A percentile compares a stretch with the other conserved stretches of the same genome.
Evolutionary conservation across 2,329 filamentous ascomycete genomes (phyloP).

Genomic region (Cercospora sp.): DNA sequence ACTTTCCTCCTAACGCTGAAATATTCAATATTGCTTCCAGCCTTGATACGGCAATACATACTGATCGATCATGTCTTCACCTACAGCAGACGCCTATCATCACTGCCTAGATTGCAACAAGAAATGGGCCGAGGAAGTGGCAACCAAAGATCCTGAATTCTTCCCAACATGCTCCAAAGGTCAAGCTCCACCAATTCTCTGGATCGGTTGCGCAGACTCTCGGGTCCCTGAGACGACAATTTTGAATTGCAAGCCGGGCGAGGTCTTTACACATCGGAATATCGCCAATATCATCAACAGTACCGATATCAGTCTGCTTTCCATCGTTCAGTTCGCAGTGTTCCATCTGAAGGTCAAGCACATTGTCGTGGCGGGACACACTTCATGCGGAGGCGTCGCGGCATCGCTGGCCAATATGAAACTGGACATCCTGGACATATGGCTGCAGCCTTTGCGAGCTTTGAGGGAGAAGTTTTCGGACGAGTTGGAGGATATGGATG

Average conservation of each 20-base stretch:
- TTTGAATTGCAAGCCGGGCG: conserved; percentile 74
- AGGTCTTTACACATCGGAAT: conserved; percentile 88
- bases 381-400: conserved; percentile 59
- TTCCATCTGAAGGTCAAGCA: conserved; percentile 66
- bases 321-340: conserved; percentile 80
- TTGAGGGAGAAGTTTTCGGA: conserved; percentile 56
- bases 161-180: conserved; percentile 68
- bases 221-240: conserved; percentile 82
- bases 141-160: conserved; percentile 67
- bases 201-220: conserved; percentile 85
- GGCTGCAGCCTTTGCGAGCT: conserved; percentile 59
- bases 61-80: neutral
- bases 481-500: conserved; percentile 51
- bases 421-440: conserved; percentile 61
- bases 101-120: conserved; percentile 67
- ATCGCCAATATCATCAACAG: conserved; percentile 80
- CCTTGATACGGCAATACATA: neutral
- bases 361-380: conserved; percentile 64
- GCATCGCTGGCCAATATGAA: conserved; percentile 58
- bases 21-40: neutral
- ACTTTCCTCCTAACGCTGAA: neutral
- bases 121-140: conserved; percentile 67
- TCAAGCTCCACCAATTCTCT: conserved; percentile 69
- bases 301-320: conserved; percentile 71
- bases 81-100: conserved; percentile 29